Base-by-base conservation (phyloP, 2,329 filamentous ascomycete genomes). In the Alternaria rosae region DNA sequence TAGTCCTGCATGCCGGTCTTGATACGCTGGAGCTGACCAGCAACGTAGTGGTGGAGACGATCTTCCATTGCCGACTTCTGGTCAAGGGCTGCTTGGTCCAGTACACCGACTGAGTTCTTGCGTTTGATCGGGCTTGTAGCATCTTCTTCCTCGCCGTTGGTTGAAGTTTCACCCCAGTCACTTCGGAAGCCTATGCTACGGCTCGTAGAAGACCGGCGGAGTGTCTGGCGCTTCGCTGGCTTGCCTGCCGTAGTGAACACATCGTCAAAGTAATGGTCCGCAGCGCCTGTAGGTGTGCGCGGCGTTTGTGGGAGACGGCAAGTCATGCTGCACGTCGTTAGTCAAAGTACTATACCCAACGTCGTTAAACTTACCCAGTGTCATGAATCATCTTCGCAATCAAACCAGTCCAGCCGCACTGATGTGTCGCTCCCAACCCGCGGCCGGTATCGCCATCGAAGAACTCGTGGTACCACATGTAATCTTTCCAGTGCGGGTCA, bases 381-480 rank as follows among this genome's bases (percentile, higher is more conserved):
- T 98, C 95, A 72, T 98, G 94, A 62, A 98, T 98, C 88, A 98
- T 92, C 81, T 96, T 94, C 25, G 94, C 94, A 78, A 98, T 93
- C 69, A 98, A 81, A 23, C 94, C 94, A 38, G 94, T 97, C 94
- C 95, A 98, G 52, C 94, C 94, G 76, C 93, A 97, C 80, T 98
- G 95, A 80, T 98, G 95, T 50, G 90, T 94, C 38, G 94, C 93
- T 59, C 94, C 94, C 1, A 98, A 86, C 15, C 95, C 94, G 69
- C 93, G 91, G 13, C 94, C 94, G 53, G 85, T 90, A 77, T 98
- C 94, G 41, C 93, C 94, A 76, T 98, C 94, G 76, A 98, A 98
- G 85, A 96, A 98, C 79, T 98, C 94, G 77, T 97, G 91, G 85
- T 97, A 98, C 92, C 93, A 97, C 72, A 98, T 84, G 74, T 94